phyloP scores from a whole-genome alignment of 1,284 basidiomycete species.

The Apiotrichum siamense region DNA sequence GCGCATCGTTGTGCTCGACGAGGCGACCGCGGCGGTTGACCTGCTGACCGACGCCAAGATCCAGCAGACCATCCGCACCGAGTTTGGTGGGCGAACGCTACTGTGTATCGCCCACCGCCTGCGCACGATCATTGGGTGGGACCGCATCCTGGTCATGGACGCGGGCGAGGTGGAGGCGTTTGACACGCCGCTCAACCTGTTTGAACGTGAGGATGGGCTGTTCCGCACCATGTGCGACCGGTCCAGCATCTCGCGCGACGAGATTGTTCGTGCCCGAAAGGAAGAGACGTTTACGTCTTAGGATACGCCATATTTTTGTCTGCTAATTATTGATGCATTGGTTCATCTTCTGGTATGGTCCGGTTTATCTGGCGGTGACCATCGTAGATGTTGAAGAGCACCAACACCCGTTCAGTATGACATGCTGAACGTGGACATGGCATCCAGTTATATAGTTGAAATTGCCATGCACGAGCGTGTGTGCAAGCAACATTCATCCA shows the following conservation, averaged over 20 bases:
- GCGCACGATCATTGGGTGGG: conserved; percentile 59
- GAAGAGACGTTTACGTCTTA: no score
- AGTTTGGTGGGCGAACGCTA: conserved; percentile 55
- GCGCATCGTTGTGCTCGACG: conserved; percentile 60
- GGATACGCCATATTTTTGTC: no score
- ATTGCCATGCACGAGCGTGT: no score
- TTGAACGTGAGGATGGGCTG: conserved; percentile 33
- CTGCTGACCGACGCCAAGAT: conserved; percentile 69
- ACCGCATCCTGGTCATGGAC: conserved; percentile 44
- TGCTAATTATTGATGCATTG: no score
- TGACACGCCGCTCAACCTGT: conserved; percentile 43
- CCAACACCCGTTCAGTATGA: no score
- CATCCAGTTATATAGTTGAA: no score
- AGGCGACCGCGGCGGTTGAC: conserved; percentile 57
- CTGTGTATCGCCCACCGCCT: conserved; percentile 69
- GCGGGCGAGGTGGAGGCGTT: conserved; percentile 38
- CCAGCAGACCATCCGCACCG: conserved; percentile 64
- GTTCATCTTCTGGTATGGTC: no score
- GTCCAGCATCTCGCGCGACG: conserved; percentile 46
- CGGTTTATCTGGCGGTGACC: no score
- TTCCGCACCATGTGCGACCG: conserved; percentile 44
- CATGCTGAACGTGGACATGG: no score
- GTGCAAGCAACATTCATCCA: no score
- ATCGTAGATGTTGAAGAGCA: no score
- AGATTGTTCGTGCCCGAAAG: conserved; percentile 40